phyloP scores from a whole-genome alignment of 1,284 basidiomycete genomes.

The Sanghuangporus sanghuang region DNA sequence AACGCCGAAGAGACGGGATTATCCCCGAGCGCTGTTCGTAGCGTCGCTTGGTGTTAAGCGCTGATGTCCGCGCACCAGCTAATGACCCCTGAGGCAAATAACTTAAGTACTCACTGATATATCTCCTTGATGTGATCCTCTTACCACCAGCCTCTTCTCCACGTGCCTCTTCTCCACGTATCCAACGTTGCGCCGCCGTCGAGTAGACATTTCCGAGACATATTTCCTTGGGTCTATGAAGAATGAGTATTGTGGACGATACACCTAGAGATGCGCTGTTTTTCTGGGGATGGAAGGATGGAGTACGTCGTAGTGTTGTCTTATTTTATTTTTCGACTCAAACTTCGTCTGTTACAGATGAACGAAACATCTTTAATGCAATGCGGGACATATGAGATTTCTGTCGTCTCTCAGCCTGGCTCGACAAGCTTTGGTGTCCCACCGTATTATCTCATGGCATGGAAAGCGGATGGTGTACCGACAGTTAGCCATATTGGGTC shows the following conservation, averaged over 20 bases:
- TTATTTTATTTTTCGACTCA: background rate
- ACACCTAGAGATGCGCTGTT: background rate
- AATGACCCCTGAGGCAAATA: too few relatives aligned
- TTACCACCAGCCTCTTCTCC: too few relatives aligned
- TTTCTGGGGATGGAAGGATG: background rate
- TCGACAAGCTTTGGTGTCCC: conserved; percentile 26
- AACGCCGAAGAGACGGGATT: too few relatives aligned
- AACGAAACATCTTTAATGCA: background rate
- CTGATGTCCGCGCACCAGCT: too few relatives aligned
- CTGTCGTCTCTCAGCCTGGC: background rate
- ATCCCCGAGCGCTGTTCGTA: too few relatives aligned
- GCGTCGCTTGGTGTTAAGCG: too few relatives aligned
- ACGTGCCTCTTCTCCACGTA: too few relatives aligned
- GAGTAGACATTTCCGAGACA: background rate
- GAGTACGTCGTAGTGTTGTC: background rate
- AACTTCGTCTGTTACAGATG: background rate
- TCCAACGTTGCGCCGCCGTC: background rate
- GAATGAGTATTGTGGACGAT: background rate
- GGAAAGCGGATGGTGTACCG: conserved; percentile 36
- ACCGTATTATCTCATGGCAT: conserved; percentile 47
- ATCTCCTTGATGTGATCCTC: too few relatives aligned
- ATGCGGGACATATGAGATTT: background rate
- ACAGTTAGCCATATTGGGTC: conserved; percentile 36
- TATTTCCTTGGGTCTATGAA: too few relatives aligned
- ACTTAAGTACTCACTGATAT: too few relatives aligned